phyloP scores from a whole-genome alignment of 176 grass and related monocot species.

The Sorghum bicolor region DNA sequence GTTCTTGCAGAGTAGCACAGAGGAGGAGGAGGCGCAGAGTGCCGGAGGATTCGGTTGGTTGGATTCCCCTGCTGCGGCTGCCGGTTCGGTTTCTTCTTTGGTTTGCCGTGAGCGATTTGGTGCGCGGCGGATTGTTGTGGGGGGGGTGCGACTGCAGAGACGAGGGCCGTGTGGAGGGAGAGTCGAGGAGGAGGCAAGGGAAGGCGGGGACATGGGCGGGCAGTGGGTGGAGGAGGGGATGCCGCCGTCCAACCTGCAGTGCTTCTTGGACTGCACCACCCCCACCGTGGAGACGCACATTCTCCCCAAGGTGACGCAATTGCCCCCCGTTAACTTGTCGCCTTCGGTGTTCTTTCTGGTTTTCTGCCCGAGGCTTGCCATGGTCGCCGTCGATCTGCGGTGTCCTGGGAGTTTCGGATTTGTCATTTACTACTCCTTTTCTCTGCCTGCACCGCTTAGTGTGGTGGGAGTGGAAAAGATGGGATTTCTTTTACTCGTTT shows the following conservation, averaged over 20 bases:
- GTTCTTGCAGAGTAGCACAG: neutral
- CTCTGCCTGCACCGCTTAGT: neutral
- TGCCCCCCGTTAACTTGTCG: neutral
- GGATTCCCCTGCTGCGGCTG: neutral
- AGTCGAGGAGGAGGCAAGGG: neutral
- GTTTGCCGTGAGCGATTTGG: neutral
- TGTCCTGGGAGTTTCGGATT: constrained; percentile 6
- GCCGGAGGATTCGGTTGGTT: neutral
- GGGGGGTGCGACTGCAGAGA: neutral
- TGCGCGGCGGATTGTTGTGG: neutral
- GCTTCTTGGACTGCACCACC: constrained; percentile 75
- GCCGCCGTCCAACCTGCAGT: constrained; percentile 60
- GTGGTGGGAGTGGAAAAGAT: neutral
- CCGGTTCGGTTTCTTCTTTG: constrained; percentile 12
- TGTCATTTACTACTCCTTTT: constrained; percentile 14
- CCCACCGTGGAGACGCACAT: constrained; percentile 58
- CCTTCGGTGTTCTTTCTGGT: neutral
- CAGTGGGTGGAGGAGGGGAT: constrained; percentile 23
- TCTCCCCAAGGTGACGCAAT: constrained; percentile 57
- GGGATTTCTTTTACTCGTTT: neutral
- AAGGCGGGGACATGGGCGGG: constrained; percentile 33
- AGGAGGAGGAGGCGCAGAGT: neutral
- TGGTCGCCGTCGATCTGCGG: neutral
- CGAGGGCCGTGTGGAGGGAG: neutral
- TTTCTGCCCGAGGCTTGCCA: neutral